Percentiles rank a stretch among this genome's conserved stretches.
These are phyloP conservation scores for Phalaenopsis hybrid DNA, from an alignment of 116 monocot genomes.

Conservation along the genomic window DNA sequence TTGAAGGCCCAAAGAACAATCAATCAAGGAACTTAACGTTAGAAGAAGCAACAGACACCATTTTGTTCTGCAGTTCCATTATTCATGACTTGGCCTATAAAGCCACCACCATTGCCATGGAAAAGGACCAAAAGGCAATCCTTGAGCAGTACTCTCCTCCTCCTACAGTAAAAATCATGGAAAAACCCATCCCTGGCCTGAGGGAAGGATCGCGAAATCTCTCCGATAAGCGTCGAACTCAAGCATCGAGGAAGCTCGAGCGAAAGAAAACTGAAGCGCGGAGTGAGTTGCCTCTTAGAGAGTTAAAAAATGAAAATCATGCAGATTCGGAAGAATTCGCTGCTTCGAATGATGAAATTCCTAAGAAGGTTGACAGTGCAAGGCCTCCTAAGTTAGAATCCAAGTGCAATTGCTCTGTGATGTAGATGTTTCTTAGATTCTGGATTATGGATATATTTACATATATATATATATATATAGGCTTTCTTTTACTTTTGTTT, in stretches of 20 bases:
- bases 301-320: constrained; percentile 8
- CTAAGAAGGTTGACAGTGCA: constrained; percentile 17
- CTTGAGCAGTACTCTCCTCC: constrained; percentile 24
- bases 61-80: constrained; percentile 81
- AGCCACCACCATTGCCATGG: constrained; percentile 59
- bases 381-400: constrained; percentile 71
- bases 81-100: constrained; percentile 78
- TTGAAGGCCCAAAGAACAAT: constrained; percentile 35
- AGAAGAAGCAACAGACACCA: constrained; percentile 77
- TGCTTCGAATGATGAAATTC: constrained; percentile 14
- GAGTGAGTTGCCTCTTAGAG: constrained; percentile 11
- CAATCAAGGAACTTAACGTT: constrained; percentile 56
- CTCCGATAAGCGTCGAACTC: constrained; percentile 13
- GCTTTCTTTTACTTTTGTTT: no score
- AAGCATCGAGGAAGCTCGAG: constrained; percentile 33
- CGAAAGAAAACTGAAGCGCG: constrained; percentile 40
- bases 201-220: constrained; percentile 13
- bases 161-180: constrained; percentile 24
- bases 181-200: constrained; percentile 21
- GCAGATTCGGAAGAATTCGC: constrained; percentile 13
- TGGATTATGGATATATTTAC: no score
- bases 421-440: constrained; percentile 36
- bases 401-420: constrained; percentile 87
- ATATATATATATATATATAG: no score
- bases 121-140: constrained; percentile 30